Conservation (phyloP, 2,329 filamentous ascomycete genomes). For the Ilyonectria mors-panacis region DNA sequence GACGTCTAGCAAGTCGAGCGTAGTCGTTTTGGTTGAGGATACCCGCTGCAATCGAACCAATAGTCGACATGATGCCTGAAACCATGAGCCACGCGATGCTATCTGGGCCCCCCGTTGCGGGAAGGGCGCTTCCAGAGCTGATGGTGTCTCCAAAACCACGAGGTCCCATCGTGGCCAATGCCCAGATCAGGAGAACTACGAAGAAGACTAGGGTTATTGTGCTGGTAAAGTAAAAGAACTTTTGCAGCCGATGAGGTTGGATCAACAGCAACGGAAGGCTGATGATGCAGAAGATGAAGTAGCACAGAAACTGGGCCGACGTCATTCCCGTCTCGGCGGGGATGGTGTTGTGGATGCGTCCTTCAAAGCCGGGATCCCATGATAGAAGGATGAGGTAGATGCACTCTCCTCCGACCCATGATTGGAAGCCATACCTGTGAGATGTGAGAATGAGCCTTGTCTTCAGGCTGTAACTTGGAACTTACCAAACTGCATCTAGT, state of each 20-base stretch:
- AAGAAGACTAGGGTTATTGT: conserved; percentile 59
- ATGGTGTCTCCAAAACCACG: conserved; percentile 57
- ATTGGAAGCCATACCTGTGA: conserved; percentile 59
- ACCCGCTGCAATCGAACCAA: conserved; percentile 56
- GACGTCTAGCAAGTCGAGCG: conserved; percentile 52
- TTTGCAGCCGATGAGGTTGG: conserved; percentile 59
- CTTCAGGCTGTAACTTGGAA: neutral
- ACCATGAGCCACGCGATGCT: conserved; percentile 56
- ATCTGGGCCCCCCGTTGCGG: conserved; percentile 47
- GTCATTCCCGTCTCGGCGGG: conserved; percentile 60
- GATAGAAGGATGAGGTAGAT: conserved; percentile 62
- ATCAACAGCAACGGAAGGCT: conserved; percentile 62
- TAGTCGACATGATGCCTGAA: conserved; percentile 54
- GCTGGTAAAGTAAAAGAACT: conserved; percentile 59
- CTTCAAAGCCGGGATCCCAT: conserved; percentile 60
- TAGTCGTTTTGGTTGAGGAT: conserved; percentile 59
- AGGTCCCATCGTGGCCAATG: conserved; percentile 59
- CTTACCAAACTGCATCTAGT: conserved; percentile 30
- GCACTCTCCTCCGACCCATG: conserved; percentile 63
- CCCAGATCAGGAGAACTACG: conserved; percentile 60
- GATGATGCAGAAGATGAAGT: conserved; percentile 61
- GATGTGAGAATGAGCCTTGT: conserved; percentile 8
- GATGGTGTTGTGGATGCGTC: conserved; percentile 59
- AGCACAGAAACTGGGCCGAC: conserved; percentile 59
- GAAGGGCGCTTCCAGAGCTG: conserved; percentile 39